phyloP scores from a whole-genome alignment of 306 rosid species.

The Alnus glutinosa region DNA sequence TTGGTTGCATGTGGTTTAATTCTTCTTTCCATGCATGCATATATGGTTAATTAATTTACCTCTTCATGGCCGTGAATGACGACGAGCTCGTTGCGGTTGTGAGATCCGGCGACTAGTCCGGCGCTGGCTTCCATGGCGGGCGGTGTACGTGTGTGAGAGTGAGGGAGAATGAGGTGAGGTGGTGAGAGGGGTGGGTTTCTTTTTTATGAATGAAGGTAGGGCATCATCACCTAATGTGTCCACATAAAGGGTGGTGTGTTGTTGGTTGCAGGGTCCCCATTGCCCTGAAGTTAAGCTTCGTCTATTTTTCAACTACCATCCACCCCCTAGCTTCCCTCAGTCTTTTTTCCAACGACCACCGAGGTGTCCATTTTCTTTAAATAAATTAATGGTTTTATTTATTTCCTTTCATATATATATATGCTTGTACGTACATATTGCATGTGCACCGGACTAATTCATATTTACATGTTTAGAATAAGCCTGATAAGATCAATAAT shows the following conservation, averaged over 20 bases:
- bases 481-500: too few relatives aligned
- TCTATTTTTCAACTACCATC: constrained; percentile 48
- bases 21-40: too few relatives aligned
- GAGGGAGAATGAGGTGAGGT: neutral
- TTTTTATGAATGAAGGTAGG: constrained; percentile 31
- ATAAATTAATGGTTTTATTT: neutral
- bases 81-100: constrained; percentile 84
- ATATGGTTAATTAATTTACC: constrained; percentile 36
- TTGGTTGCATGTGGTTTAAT: neutral
- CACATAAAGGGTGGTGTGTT: constrained; percentile 46
- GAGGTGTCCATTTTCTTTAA: constrained; percentile 5
- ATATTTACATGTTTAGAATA: too few relatives aligned
- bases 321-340: neutral
- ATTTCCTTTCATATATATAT: too few relatives aligned
- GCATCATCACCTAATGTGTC: constrained; percentile 37
- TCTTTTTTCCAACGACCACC: constrained; percentile 34
- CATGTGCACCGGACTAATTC: neutral
- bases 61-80: constrained; percentile 85
- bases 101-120: constrained; percentile 91
- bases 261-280: constrained; percentile 85
- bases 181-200: constrained; percentile 16
- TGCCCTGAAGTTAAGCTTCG: constrained; percentile 95
- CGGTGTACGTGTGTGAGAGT: neutral
- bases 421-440: too few relatives aligned
- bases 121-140: constrained; percentile 67